Evolutionary conservation across 106 monocot species (phyloP), one percentile per base, ranked within the genome.

Genomic region (Hemerocallis citrina): DNA sequence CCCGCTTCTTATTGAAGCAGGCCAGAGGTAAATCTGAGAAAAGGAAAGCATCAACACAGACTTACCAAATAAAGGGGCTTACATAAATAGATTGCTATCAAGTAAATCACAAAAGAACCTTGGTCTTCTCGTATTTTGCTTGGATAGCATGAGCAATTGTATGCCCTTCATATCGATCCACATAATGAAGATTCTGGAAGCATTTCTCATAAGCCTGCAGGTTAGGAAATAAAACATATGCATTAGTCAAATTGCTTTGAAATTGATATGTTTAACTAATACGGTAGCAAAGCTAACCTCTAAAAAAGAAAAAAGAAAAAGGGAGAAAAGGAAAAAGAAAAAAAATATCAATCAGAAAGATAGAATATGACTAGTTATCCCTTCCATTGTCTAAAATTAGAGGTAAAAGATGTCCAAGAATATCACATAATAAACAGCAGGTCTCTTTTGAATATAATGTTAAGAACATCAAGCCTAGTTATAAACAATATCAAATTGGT

Each of bases 181-280:
- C 79, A 60, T 88, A 88, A 65, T 88, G 88, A 63, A 88, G 83
- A 64, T 88, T 79, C 65, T 88, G 88, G 68, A 88, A 88, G 48
- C 88, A 88, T 76, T 88, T 83, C 68, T 83, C 83, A 63, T 88
- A 83, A 37, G 88, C 82, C 88, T 88, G 69, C 28, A 67, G 17
- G 31, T 48, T 35, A 17, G 1, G 28, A 64, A 46, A 27, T 14
- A 40, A 24, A 50, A 50, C 8, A 1, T 3, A 50, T 0, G 12
- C 9, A 1, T 50, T 25, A 50, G 50, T 25, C 28, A 23, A n/a
- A 50, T 50, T 14, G 50, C 8, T 50, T 25, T 25, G 10, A 13
- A 13, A 25, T 13, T 25, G 25, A n/a, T 24, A n/a, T n/a, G n/a
- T n/a, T n/a, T n/a, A n/a, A n/a, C n/a, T n/a, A n/a, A n/a, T n/a